Base-by-base conservation (phyloP, 805 yeast genomes). In the Spathaspora gorwiae region DNA sequence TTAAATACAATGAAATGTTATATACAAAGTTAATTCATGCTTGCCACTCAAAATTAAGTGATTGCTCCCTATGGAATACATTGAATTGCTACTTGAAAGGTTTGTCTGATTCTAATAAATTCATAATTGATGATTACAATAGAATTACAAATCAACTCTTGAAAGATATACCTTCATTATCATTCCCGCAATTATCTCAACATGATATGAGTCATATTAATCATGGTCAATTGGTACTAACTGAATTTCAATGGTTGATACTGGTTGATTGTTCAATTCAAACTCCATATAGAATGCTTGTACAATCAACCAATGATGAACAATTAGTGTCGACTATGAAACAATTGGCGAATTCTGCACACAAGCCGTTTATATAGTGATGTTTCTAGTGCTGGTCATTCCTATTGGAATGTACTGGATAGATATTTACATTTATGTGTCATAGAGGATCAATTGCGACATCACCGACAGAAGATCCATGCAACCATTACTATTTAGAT, bases 41-140 rank as follows among this genome's bases (percentile, higher is more conserved):
- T 2, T 57, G 65, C 36, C 53, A 42, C 8, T 30, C 43, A 9
- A 46, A 47, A 15, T 46, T 61, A 14, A 41, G 45, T 7, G 68
- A 62, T 45, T 51, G 51, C 1, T 59, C 65, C 4, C 26, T 61
- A 32, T 62, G 68, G 68, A 45, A 47, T 29, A 45, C 46, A 13
- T 40, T 62, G 29, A 45, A 45, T 14, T 38, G 42, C 9, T 48
- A 26, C 15, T 14, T 10, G 10, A 35, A 35, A 12, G 37, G 9
- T 11, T 9, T 11, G 12, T 9, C 9, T 29, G 9, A 9, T 3
- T 9, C 9, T 29, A 9, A 9, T 9, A 29, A 29, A 29, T 29
- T 29, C 12, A 11, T 29, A 29, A 9, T 8, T 26, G 35, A 29
- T 24, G 14, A 19, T 38, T 7, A 6, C 27, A 13, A 39, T n/a